A percentile compares a stretch with the other conserved stretches of the same genome.
Evolutionary conservation across 805 yeast genomes (phyloP).

Genomic region (Candida vaughaniae): DNA sequence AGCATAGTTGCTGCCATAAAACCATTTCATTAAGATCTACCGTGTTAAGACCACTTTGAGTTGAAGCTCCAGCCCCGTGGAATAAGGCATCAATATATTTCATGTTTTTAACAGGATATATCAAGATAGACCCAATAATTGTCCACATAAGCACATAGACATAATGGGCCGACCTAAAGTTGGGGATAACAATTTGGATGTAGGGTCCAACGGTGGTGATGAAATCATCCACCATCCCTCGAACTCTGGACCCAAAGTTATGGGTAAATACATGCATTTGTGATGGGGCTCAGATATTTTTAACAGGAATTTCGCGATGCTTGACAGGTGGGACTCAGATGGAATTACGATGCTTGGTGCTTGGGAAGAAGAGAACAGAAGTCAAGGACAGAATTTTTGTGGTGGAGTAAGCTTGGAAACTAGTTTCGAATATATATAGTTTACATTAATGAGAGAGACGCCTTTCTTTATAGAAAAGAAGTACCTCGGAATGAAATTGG

Average conservation of each 20-base stretch:
- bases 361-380: too few species aligned
- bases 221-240: neutral
- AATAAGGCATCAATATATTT: conserved; percentile 79
- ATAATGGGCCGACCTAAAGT: conserved; percentile 67
- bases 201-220: conserved; percentile 28
- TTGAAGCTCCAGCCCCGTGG: conserved; percentile 70
- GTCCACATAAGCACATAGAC: conserved; percentile 61
- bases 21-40: conserved; percentile 61
- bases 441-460: too few species aligned
- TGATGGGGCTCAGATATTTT: too few species aligned
- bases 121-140: conserved; percentile 67
- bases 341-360: too few species aligned
- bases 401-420: too few species aligned
- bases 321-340: too few species aligned
- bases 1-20: conserved; percentile 75
- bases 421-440: too few species aligned
- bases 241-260: conserved; percentile 1
- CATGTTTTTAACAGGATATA: conserved; percentile 71
- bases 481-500: too few species aligned
- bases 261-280: too few species aligned
- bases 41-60: conserved; percentile 93
- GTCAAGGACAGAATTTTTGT: too few species aligned
- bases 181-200: conserved; percentile 44
- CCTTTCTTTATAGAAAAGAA: too few species aligned
- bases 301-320: too few species aligned